A percentile compares a stretch with the other conserved stretches of the same genome.
These are phyloP conservation scores for Torulaspora maleeae DNA, from an alignment of 805 yeast species.

Conservation along the genomic window DNA sequence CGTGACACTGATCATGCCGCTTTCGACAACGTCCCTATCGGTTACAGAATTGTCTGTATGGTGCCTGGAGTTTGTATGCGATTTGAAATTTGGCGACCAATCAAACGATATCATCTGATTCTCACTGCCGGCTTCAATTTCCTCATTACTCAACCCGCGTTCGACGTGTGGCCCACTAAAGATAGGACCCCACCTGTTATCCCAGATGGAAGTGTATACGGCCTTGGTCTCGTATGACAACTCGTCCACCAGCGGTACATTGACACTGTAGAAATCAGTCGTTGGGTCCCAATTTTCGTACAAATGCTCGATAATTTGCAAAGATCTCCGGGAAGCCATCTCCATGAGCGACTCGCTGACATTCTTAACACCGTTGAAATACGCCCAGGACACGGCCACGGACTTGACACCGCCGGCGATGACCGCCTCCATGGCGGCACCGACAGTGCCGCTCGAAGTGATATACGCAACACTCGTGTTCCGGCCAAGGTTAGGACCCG, in stretches of 20 bases:
- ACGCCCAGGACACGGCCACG: conserved; percentile 85
- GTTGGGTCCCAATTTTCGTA: conserved; percentile 51
- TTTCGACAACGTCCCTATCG: conserved; percentile 67
- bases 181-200: conserved; percentile 73
- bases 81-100: conserved; percentile 82
- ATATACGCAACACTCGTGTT: conserved; percentile 86
- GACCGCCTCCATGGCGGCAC: conserved; percentile 94
- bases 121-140: conserved; percentile 46
- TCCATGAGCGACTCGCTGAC: conserved; percentile 49
- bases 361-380: conserved; percentile 44
- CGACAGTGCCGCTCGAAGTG: conserved; percentile 90
- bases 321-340: conserved; percentile 65
- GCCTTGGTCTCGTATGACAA: conserved; percentile 56
- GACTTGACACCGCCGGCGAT: conserved; percentile 58
- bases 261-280: conserved; percentile 75
- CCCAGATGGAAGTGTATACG: conserved; percentile 70
- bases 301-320: conserved; percentile 57
- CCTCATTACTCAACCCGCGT: conserved; percentile 10
- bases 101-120: conserved; percentile 48
- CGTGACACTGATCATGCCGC: conserved; percentile 62
- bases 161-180: conserved; percentile 37
- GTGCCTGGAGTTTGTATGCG: conserved; percentile 29
- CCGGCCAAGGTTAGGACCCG: conserved; percentile 96
- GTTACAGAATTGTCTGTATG: conserved; percentile 39
- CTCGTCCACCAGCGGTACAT: conserved; percentile 65